Conservation (phyloP, 2,329 filamentous ascomycete genomes). For the Thelonectria olida region DNA sequence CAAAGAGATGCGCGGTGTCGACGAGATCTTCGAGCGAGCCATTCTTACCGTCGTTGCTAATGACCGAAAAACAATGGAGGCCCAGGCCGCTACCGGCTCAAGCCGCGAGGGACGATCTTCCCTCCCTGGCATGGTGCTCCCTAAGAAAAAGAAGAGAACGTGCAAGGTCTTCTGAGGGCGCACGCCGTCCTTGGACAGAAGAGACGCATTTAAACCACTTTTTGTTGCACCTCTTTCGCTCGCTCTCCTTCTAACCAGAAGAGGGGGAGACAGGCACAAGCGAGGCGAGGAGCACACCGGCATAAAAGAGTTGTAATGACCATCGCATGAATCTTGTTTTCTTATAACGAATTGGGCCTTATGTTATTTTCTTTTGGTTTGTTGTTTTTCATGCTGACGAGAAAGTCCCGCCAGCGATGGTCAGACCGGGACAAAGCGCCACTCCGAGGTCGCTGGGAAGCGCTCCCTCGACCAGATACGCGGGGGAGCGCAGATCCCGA, state of each 20-base stretch:
- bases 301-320: conserved; percentile 53
- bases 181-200: conserved; percentile 12
- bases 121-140: conserved; percentile 54
- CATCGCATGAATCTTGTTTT: conserved; percentile 50
- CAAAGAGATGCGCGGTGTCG: conserved; percentile 95
- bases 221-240: conserved; percentile 25
- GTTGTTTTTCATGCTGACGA: conserved; percentile 26
- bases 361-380: conserved; percentile 39
- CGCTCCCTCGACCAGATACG: conserved; percentile 28
- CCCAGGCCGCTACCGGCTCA: conserved; percentile 50
- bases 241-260: conserved; percentile 28
- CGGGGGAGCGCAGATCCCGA: conserved; percentile 27
- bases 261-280: conserved; percentile 26
- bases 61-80: conserved; percentile 72
- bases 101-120: conserved; percentile 50
- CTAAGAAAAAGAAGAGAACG: conserved; percentile 85
- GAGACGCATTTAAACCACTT: conserved; percentile 26
- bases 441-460: conserved; percentile 33
- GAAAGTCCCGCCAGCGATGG: conserved; percentile 31
- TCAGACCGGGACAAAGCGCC: conserved; percentile 23
- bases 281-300: conserved; percentile 31
- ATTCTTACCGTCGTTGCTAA: conserved; percentile 90
- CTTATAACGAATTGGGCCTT: conserved; percentile 45
- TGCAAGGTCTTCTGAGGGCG: conserved; percentile 77
- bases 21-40: conserved; percentile 94